These are phyloP conservation scores for Termitomyces sp. DNA, from an alignment of 768 basidiomycete genomes.

Conservation along the genomic window DNA sequence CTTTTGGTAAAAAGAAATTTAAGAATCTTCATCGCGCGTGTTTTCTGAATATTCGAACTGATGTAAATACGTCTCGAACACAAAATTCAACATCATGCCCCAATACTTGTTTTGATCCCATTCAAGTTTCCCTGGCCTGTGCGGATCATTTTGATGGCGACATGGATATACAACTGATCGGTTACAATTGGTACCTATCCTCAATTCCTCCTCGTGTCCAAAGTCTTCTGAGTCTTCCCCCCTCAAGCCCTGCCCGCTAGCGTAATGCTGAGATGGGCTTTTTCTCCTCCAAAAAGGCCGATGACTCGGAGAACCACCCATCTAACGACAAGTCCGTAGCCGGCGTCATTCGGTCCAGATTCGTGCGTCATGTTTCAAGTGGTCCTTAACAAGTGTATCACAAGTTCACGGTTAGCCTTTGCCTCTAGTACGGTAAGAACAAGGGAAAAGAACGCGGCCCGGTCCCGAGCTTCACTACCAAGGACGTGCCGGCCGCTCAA, in stretches of 20 bases:
- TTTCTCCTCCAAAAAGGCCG: slow-evolving; percentile 44
- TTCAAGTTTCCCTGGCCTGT: not conserved
- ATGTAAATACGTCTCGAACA: not conserved
- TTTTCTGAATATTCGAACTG: too few species aligned
- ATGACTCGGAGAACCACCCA: slow-evolving; percentile 32
- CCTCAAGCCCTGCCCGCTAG: slow-evolving; percentile 1
- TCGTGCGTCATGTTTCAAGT: slow-evolving; percentile 34
- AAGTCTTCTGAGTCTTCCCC: not conserved
- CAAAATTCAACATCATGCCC: not conserved
- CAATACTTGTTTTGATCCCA: not conserved
- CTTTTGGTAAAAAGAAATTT: not conserved
- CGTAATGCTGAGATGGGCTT: slow-evolving; percentile 49
- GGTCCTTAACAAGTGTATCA: slow-evolving; percentile 2
- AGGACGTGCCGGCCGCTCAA: slow-evolving; percentile 29
- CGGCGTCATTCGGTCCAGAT: slow-evolving; percentile 55
- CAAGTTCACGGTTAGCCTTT: slow-evolving; percentile 14
- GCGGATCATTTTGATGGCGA: slow-evolving; percentile 10
- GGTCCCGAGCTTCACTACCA: slow-evolving; percentile 24
- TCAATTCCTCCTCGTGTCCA: not conserved
- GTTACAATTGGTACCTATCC: not conserved
- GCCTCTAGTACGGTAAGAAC: slow-evolving; percentile 45
- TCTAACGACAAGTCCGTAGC: slow-evolving; percentile 43
- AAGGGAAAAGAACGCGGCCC: slow-evolving; percentile 52
- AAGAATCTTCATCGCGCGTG: too few species aligned
- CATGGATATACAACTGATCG: not conserved